Evolutionary conservation across 2,329 filamentous ascomycete genomes (phyloP), one percentile per base, ranked within the genome.

Genomic region (Monilinia fructigena): DNA sequence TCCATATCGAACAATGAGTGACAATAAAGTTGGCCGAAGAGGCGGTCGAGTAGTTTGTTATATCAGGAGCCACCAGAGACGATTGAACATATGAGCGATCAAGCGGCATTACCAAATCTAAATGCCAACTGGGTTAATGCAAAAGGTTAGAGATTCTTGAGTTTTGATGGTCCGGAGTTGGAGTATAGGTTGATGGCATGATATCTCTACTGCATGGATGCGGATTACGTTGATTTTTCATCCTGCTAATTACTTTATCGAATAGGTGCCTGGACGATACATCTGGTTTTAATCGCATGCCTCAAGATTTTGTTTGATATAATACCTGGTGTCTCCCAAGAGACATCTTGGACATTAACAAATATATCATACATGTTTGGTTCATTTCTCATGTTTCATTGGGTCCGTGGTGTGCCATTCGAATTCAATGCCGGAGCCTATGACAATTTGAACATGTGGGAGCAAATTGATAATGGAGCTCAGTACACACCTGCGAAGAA

Each of bases 361-460:
- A 99, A 99, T 80, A 96, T 98, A 79, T 93, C 93, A 62, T 99
- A 99, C 85, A 98, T 98, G 93, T 91, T 95, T 76, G 93, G 93
- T 75, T 97, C 94, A 53, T 99, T 98, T 79, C 87, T 99, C 79
- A 99, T 99, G 95, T 99, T 99, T 81, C 95, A 99, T 81, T 97
- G 92, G 84, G 95, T 99, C 73, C 92, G 94, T 77, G 95, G 95
- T 73, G 92, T 98, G 56, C 95, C 95, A 7, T 99, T 99, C 77
- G 95, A 99, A 79, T 99, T 99, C 85, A 99, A 99, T 77, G 90
- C 92, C 66, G 95, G 95, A 68, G 95, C 95, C 73, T 99, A 98
- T 79, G 95, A 99, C 83, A 98, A 99, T 79, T 85, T 99, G 76
- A 99, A 98, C 82, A 98, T 99, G 95, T 99, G 95, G 95, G 95